A percentile compares a stretch with the other conserved stretches of the same genome.
phyloP scores from a whole-genome alignment of 768 basidiomycete genomes.

The Boletellus sp. region DNA sequence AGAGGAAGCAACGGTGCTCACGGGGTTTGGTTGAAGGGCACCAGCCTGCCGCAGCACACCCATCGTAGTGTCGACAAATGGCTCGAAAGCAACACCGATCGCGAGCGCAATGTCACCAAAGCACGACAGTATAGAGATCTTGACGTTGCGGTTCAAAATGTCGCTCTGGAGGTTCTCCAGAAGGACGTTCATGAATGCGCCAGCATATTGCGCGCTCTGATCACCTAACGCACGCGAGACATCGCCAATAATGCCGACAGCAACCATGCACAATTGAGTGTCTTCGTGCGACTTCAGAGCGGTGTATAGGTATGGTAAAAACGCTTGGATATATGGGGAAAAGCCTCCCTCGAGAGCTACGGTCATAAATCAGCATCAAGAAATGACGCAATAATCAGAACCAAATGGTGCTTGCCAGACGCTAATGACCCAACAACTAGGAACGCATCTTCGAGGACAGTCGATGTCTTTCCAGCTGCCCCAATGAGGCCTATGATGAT shows the following conservation, averaged over 20 bases:
- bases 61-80: constrained; percentile 89
- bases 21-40: constrained; percentile 80
- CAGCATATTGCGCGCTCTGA: constrained; percentile 76
- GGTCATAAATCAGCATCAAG: not conserved
- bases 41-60: constrained; percentile 89
- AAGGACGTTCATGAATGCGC: constrained; percentile 87
- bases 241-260: constrained; percentile 94
- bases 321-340: constrained; percentile 77
- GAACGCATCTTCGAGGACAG: constrained; percentile 95
- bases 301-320: constrained; percentile 81
- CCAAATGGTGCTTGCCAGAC: constrained; percentile 43
- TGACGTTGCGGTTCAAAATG: constrained; percentile 88
- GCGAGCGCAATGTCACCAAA: constrained; percentile 97
- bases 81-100: constrained; percentile 80
- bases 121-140: constrained; percentile 92
- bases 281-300: constrained; percentile 93
- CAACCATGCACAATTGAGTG: constrained; percentile 91
- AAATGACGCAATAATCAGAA: not conserved
- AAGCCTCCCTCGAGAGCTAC: constrained; percentile 75
- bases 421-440: constrained; percentile 87
- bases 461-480: constrained; percentile 87
- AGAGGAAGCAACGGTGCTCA: constrained; percentile 35
- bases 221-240: constrained; percentile 93
- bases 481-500: constrained; percentile 80
- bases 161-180: constrained; percentile 90